A percentile compares a stretch with the other conserved stretches of the same genome.
phyloP scores from a whole-genome alignment of 2,329 filamentous ascomycete species.

The Aspergillus glaucus region DNA sequence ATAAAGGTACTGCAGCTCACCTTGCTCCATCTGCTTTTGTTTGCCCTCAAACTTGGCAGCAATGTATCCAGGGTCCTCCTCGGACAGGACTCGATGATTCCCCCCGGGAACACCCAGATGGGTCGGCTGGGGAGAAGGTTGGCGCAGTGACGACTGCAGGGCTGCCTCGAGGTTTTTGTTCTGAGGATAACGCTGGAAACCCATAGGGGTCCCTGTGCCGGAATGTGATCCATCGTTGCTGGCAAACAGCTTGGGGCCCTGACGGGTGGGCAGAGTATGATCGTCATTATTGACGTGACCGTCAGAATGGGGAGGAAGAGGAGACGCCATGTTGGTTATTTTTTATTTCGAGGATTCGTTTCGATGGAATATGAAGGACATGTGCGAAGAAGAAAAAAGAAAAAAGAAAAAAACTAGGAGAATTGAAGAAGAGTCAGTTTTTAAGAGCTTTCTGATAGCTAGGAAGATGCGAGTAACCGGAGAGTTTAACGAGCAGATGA shows the following conservation, averaged over 20 bases:
- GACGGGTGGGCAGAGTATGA: slow-evolving; percentile 20
- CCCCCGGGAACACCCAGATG: slow-evolving; percentile 67
- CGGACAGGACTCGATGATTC: slow-evolving; percentile 67
- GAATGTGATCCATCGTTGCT: slow-evolving; percentile 29
- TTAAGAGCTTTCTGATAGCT: background rate
- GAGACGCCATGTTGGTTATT: slow-evolving; percentile 25
- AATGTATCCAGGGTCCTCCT: slow-evolving; percentile 87
- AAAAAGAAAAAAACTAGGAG: background rate
- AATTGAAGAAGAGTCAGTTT: background rate
- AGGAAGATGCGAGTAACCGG: background rate
- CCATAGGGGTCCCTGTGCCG: slow-evolving; percentile 35
- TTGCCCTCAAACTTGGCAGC: slow-evolving; percentile 93
- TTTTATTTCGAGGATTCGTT: background rate
- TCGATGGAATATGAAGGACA: background rate
- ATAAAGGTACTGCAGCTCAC: slow-evolving; percentile 40
- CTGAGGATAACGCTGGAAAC: slow-evolving; percentile 38
- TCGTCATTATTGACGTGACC: slow-evolving; percentile 20
- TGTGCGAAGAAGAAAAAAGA: background rate
- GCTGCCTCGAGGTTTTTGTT: slow-evolving; percentile 53
- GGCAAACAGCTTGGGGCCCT: slow-evolving; percentile 26
- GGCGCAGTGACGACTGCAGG: slow-evolving; percentile 51
- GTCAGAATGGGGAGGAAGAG: slow-evolving; percentile 20
- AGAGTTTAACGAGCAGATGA: background rate
- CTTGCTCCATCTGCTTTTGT: slow-evolving; percentile 77
- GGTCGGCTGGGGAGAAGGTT: slow-evolving; percentile 81